A percentile compares a stretch with the other conserved stretches of the same genome.
Conservation (phyloP, 2,329 filamentous ascomycete species). For the Xenosphaeropsis pyriputrescens region DNA sequence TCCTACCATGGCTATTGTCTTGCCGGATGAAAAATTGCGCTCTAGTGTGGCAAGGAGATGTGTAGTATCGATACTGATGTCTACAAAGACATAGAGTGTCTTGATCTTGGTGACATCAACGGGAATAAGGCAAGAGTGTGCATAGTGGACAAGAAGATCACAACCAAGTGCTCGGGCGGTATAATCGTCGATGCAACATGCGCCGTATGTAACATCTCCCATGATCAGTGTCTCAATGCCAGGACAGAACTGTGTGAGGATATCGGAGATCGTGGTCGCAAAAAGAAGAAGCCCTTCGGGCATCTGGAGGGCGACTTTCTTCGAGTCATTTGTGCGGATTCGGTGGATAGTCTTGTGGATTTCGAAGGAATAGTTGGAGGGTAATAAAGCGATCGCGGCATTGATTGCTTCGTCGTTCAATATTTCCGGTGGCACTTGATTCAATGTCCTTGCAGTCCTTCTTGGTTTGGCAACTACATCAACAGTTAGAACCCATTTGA, state of each 20-base stretch:
- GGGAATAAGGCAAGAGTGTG: constrained; percentile 90
- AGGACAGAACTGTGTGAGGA: constrained; percentile 85
- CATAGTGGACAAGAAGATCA: constrained; percentile 90
- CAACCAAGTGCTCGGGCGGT: constrained; percentile 88
- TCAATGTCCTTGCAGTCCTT: constrained; percentile 65
- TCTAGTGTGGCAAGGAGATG: constrained; percentile 80
- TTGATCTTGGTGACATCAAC: constrained; percentile 95
- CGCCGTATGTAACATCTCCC: constrained; percentile 97
- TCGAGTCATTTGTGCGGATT: constrained; percentile 66
- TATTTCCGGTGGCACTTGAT: constrained; percentile 81
- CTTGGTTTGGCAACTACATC: constrained; percentile 52
- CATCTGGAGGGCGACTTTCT: constrained; percentile 86
- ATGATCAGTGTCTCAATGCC: constrained; percentile 91
- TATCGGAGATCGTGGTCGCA: constrained; percentile 94
- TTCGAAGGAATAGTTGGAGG: constrained; percentile 96
- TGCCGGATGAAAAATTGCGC: constrained; percentile 73
- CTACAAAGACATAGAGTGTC: constrained; percentile 94
- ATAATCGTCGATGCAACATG: constrained; percentile 97
- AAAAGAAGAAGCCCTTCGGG: constrained; percentile 91
- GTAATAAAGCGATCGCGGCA: constrained; percentile 73
- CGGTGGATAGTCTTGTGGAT: constrained; percentile 96
- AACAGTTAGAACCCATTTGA: constrained; percentile 6
- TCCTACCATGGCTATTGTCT: constrained; percentile 83
- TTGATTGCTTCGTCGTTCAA: constrained; percentile 75
- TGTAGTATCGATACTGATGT: constrained; percentile 85